Conservation (phyloP, 441 rosid genomes). For the Omphalea diandra region DNA sequence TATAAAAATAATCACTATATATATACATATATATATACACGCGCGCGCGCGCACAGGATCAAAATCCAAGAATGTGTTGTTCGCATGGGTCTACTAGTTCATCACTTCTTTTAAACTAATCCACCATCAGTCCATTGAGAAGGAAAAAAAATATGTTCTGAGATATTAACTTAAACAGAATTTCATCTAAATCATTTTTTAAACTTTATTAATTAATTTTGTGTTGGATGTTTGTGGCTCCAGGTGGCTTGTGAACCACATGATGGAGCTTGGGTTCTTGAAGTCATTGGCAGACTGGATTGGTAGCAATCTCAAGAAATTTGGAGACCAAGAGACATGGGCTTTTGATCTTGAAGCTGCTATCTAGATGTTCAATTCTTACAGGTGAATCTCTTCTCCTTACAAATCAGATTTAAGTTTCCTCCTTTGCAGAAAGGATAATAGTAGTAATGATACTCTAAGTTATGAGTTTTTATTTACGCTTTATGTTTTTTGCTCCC, state of each 20-base stretch:
- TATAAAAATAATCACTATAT: no score
- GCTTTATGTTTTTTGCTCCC: background rate
- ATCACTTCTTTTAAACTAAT: no score
- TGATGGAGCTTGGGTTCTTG: slow-evolving; percentile 84
- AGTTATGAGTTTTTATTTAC: background rate
- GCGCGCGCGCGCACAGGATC: no score
- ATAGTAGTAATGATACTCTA: background rate
- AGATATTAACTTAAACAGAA: background rate
- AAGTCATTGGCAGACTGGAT: slow-evolving; percentile 85
- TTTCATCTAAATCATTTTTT: background rate
- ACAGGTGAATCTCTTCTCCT: slow-evolving; percentile 40
- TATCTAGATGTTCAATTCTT: slow-evolving; percentile 77
- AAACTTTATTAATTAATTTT: background rate
- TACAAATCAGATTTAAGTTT: background rate
- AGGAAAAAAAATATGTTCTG: no score
- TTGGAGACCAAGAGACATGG: slow-evolving; percentile 74
- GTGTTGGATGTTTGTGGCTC: slow-evolving; percentile 17
- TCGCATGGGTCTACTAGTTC: no score
- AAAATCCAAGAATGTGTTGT: no score
- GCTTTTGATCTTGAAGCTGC: slow-evolving; percentile 82
- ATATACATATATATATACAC: no score
- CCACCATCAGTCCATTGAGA: no score
- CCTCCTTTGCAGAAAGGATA: background rate
- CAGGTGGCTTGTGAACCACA: slow-evolving; percentile 91
- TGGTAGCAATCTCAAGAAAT: slow-evolving; percentile 81